Evolutionary conservation across 2,329 filamentous ascomycete species (phyloP), one percentile per base, ranked within the genome.

Genomic region (Dactylellina cionopaga): DNA sequence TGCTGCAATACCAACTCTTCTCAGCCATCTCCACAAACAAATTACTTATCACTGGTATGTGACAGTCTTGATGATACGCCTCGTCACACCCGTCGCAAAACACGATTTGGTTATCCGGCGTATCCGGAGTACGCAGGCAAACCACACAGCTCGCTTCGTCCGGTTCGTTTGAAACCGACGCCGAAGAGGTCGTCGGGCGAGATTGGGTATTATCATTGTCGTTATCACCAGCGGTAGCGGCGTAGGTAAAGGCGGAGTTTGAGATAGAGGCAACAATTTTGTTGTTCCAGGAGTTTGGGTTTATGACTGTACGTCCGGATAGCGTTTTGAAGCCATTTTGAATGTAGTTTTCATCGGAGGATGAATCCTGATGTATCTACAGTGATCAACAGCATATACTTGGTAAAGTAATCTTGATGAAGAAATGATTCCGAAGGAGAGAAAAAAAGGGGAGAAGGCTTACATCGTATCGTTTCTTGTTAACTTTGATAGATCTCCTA

Each of bases 81-180:
- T 84, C 84, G 78, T 92, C 91, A 82, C 92, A 96, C 13, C 88
- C 88, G 80, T 94, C 90, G 81, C 92, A 96, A 80, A 93, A 92
- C 1, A 95, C 91, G 78, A 96, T 93, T 81, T 89, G 86, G 80
- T 95, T 95, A 76, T 83, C 87, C n/a, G 83, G 79, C 2, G 90
- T 89, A 77, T 89, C 91, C 75, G 90, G 86, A 7, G 90, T 88
- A 75, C 91, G 84, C 58, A 88, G 85, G 80, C 92, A 96, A 74
- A 86, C 85, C 76, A 88, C 89, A 17, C 51, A 55, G 29, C 51
- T 55, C 22, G 51, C 51, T 27, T 55, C n/a, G n/a, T n/a, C 51
- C 6, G 51, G 31, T 27, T 41, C 33, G 33, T 25, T 27, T 3
- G 51, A 55, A 7, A 24, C 9, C 17, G 51, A 41, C 7, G n/a